These are phyloP conservation scores for Penicillium diatomitis DNA, from an alignment of 495 filamentous ascomycete species.

Conservation along the genomic window DNA sequence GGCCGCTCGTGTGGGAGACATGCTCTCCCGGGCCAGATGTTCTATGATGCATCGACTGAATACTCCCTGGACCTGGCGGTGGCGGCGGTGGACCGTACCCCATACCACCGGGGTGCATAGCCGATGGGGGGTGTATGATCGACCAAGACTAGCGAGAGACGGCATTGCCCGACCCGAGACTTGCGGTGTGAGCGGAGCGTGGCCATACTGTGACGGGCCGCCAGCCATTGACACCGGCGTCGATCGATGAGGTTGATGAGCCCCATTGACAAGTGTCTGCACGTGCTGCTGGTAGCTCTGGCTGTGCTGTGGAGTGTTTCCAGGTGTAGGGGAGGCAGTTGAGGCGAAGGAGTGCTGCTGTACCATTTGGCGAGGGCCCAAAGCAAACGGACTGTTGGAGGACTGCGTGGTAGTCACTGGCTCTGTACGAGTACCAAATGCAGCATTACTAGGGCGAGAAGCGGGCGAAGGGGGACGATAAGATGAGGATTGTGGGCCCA, in stretches of 20 bases:
- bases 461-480: conserved; percentile 32
- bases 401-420: conserved; percentile 27
- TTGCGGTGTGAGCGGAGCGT: conserved; percentile 30
- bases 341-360: conserved; percentile 20
- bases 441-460: conserved; percentile 20
- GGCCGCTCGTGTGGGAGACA: conserved; percentile 17
- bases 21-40: conserved; percentile 20
- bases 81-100: conserved; percentile 23
- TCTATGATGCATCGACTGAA: conserved; percentile 27
- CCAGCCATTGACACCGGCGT: conserved; percentile 22
- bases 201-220: conserved; percentile 24
- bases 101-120: conserved; percentile 25
- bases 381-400: conserved; percentile 21
- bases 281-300: conserved; percentile 9
- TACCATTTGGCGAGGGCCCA: conserved; percentile 23
- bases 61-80: conserved; percentile 15
- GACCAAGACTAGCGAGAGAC: conserved; percentile 23
- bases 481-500: conserved; percentile 18
- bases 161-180: conserved; percentile 25
- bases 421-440: conserved; percentile 27
- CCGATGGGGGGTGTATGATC: conserved; percentile 35
- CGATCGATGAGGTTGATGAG: conserved; percentile 30
- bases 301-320: conserved; percentile 33
- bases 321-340: conserved; percentile 21
- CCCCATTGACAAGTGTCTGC: conserved; percentile 26